Evolutionary conservation across 441 rosid genomes (phyloP), one percentile per base, ranked within the genome.

Genomic region (Syzygium syzygioides): DNA sequence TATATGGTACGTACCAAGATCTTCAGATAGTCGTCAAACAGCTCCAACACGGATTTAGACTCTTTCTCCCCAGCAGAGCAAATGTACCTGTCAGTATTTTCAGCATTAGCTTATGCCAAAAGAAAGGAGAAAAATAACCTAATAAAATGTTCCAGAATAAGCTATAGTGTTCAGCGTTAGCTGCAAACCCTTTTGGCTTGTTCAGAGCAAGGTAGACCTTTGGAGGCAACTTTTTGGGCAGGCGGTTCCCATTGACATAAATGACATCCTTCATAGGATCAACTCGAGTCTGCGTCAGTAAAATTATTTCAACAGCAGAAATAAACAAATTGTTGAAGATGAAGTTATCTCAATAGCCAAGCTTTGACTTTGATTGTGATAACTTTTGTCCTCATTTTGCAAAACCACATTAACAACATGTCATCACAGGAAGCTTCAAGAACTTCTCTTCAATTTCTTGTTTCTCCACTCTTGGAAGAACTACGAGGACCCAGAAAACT

Each of bases 141-240:
- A 37, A 71, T 48, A 37, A 48, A 85, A 76, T 48, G n/a, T 30
- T 62, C 17, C 41, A 13, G 48, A 87, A 20, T 41, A 53, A 55
- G 56, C 80, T 86, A 9, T 68, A 41, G 20, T n/a, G 59, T 55
- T 26, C 32, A 14, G 89, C 15, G 26, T 86, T 55, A 25, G 76
- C 52, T 80, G 91, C 99, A n/a, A 87, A 97, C 99, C 99, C 99
- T 94, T 97, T 97, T 32, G 99, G 99, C 94, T 96, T 97, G 95
- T 97, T 96, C 37, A 96, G 92, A 34, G 98, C 98, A 91, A 97
- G 90, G 91, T 96, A 97, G 88, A 96, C 95, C 89, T 97, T 97
- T 11, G 98, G 98, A 20, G 99, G 99, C 90, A 96, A 91, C 92
- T 87, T 96, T 93, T 94, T 97, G 3, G 99, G 98, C 83, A 97